Evolutionary conservation across 768 basidiomycete species (phyloP).

Genomic region (Asterophora lycoperdoides): DNA sequence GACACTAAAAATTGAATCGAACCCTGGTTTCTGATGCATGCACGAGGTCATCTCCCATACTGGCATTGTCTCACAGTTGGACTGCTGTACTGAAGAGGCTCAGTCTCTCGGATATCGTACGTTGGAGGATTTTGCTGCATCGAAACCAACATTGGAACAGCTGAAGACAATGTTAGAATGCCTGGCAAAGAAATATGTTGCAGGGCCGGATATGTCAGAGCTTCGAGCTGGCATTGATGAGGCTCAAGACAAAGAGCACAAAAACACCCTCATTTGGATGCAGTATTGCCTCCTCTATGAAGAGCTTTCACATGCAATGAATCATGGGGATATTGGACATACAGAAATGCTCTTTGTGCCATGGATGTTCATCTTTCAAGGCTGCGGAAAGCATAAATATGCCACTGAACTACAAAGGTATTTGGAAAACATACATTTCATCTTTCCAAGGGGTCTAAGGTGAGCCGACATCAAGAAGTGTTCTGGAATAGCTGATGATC

Average conservation of each 20-base stretch:
- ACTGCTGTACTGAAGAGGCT: conserved; percentile 26
- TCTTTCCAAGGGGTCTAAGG: conserved; percentile 11
- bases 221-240: too few species aligned
- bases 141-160: too few species aligned
- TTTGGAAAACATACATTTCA: conserved; percentile 12
- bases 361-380: conserved; percentile 15
- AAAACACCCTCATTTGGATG: conserved; percentile 30
- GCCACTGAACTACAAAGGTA: conserved; percentile 11
- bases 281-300: conserved; percentile 37
- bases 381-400: conserved; percentile 17
- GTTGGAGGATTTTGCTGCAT: conserved; percentile 28
- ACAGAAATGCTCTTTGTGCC: conserved; percentile 9
- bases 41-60: conserved; percentile 31
- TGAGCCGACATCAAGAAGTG: too few species aligned
- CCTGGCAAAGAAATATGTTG: conserved; percentile 12
- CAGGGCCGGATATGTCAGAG: conserved; percentile 4
- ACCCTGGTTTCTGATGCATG: conserved; percentile 33
- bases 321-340: conserved; percentile 13
- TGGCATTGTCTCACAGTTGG: conserved; percentile 22
- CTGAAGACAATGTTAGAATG: conserved; percentile 11
- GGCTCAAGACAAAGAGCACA: conserved; percentile 26
- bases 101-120: background rate
- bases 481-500: too few species aligned
- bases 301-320: conserved; percentile 28
- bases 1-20: conserved; percentile 26